Percentiles rank a stretch among this genome's conserved stretches.
Conservation (phyloP, 2,329 filamentous ascomycete species). For the Calonectria fujianensis region DNA sequence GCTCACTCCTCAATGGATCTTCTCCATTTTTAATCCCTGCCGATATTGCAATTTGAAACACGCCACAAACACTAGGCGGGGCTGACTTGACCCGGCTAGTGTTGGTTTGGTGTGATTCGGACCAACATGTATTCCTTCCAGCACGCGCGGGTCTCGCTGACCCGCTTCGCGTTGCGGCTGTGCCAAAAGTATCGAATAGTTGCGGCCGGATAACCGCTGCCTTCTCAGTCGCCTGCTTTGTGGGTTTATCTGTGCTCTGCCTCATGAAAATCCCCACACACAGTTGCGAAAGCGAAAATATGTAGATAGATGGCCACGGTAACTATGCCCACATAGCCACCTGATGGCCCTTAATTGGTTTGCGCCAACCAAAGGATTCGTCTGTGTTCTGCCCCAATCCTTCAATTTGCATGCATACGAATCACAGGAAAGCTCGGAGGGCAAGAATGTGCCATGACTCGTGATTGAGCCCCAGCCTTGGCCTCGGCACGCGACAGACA, state of each 20-base stretch:
- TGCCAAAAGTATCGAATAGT: not conserved
- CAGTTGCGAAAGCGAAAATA: not conserved
- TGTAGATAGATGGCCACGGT: not conserved
- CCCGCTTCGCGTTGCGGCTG: not conserved
- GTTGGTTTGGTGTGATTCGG: not conserved
- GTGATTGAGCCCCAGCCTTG: not conserved
- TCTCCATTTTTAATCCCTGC: not conserved
- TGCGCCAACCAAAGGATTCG: slow-evolving; percentile 11
- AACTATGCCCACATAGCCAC: not conserved
- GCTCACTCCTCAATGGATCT: not conserved
- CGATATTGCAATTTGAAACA: not conserved
- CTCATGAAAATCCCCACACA: not conserved
- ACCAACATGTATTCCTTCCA: slow-evolving; percentile 8
- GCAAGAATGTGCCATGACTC: not conserved
- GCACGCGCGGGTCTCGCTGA: not conserved
- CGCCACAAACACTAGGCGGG: not conserved
- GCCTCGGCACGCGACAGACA: not conserved
- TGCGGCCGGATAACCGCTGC: not conserved
- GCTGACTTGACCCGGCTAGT: not conserved
- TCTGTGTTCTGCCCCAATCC: slow-evolving; percentile 2
- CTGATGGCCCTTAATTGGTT: not conserved
- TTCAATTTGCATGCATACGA: not conserved
- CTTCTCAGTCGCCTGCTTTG: not conserved
- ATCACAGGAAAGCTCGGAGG: too few species aligned
- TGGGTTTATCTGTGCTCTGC: not conserved